Base-by-base conservation (phyloP, 768 basidiomycete species). In the Suillus occidentalis region DNA sequence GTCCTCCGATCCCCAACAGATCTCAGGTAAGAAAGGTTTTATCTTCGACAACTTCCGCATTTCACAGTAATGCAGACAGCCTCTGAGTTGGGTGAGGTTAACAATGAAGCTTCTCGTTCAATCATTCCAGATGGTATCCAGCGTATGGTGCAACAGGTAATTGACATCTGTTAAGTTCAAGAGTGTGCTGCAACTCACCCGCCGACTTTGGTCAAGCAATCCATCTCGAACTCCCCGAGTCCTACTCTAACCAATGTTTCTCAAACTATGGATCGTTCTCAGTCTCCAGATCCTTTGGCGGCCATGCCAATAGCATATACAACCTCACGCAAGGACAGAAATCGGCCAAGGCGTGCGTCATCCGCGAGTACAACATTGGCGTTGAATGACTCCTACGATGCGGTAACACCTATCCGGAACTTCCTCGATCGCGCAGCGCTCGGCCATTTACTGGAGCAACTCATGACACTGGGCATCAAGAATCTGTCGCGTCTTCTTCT, bases 401-500 rank as follows among this genome's bases (percentile, higher is more conserved):
- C 31, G 31, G 4, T 16, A 28, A 25, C 57, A 28, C 28, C 61
- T 7, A 20, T 65, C 49, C 52, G 18, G 14, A 34, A 16, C 28
- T 65, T 65, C 22, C 62, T 65, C 20, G 16, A 6, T 37, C n/a
- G 36, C 14, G 62, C 62, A 18, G 22, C 34, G 6, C 36, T 63
- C 13, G 36, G 31, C 6, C 40, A 65, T 39, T 36, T 65, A 43
- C 18, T 63, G 18, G 22, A 25, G 3, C 34, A 28, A n/a, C 39
- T 63, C 18, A 16, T 63, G 16, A 43, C 37, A 62, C 20, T 63
- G 1, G 65, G 65, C 18, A 55, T 65, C 36, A 53, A 63, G 52
- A 57, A 55, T 36, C 28, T 39, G 31, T 37, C 22, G 3, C 42
- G 57, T 16, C 52, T 65, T n/a, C 49, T 63, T 28, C 50, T 31